phyloP scores from a whole-genome alignment of 2,329 filamentous ascomycete species.

The Davidsoniella australis region DNA sequence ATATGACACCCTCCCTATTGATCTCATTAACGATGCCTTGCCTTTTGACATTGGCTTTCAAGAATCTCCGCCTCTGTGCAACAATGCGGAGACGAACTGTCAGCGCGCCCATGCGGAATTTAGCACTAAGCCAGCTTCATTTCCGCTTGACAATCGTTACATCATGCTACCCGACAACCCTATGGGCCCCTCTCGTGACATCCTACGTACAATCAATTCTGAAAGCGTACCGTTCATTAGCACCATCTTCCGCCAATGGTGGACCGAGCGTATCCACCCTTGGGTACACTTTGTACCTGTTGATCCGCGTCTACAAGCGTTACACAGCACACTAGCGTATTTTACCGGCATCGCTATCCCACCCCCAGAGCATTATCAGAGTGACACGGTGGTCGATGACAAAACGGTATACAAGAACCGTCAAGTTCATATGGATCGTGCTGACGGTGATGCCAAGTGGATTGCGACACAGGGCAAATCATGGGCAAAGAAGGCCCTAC shows the following conservation, averaged over 20 bases:
- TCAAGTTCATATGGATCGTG: constrained; percentile 4
- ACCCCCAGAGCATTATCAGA: constrained; percentile 16
- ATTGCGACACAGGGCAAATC: constrained; percentile 48
- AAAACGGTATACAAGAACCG: constrained; percentile 27
- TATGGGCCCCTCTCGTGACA: constrained; percentile 47
- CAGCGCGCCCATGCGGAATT: constrained; percentile 35
- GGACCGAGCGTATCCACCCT: constrained; percentile 52
- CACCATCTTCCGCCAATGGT: constrained; percentile 64
- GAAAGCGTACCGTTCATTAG: constrained; percentile 52
- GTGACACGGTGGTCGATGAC: constrained; percentile 26
- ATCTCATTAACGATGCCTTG: constrained; percentile 22
- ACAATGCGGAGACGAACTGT: constrained; percentile 21
- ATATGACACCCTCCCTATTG: constrained; percentile 2
- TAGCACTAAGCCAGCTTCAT: constrained; percentile 12
- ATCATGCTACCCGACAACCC: constrained; percentile 58
- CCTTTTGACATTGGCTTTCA: constrained; percentile 22
- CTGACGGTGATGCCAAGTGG: constrained; percentile 37
- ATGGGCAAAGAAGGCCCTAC: constrained; percentile 46
- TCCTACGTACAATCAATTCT: constrained; percentile 39
- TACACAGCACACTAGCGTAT: constrained; percentile 60
- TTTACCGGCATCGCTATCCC: constrained; percentile 39
- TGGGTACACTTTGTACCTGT: constrained; percentile 73
- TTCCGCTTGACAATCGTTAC: constrained; percentile 35
- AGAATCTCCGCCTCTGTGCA: constrained; percentile 2
- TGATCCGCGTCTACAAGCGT: constrained; percentile 53